Base-by-base conservation (phyloP, 202 grass and related monocot species). In the Alloteropsis angusta region DNA sequence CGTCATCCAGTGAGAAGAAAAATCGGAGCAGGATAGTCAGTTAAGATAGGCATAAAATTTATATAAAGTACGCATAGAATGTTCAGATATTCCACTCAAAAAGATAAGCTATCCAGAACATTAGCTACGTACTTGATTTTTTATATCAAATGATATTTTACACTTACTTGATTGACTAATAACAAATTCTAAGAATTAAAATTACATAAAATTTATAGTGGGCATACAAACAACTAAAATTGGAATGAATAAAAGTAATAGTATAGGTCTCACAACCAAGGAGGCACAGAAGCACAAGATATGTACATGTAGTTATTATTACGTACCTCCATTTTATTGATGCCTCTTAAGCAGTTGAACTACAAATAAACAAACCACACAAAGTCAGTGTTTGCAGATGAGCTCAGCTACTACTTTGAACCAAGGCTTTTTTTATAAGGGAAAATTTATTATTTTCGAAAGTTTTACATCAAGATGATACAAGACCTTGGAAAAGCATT, bases 271-370 rank as follows among this genome's bases (percentile, higher is more conserved):
- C 30, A 12, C 1, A 60, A 73, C 11, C 42, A 42, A 35, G 15
- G 63, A 66, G 64, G 71, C 35, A 38, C 8, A 68, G 26, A 68
- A 47, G 46, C 6, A 74, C 6, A 13, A 62, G 73, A 62, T 16
- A 54, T 44, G 23, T 9, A 37, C 18, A 74, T 36, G 56, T 34
- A 72, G 39, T 77, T 83, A 76, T 43, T 37, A 60, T 76, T 30
- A 30, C 28, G 28, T 92, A 98, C 95, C 91, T 90, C 85, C 75
- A 98, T 65, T 15, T 78, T 75, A 90, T 19, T 87, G 71, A 98
- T 91, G 25, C 89, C 91, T 54, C 69, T 77, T 65, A 22, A 68
- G 58, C 95, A 98, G 71, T 89, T 47, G 67, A 98, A 90, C 95
- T 98, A 88, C 79, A 94, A 83, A 83, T 80, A 57, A 10, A 85